Conservation (phyloP, 2,329 filamentous ascomycete genomes). For the Clarireedia hainanense region DNA sequence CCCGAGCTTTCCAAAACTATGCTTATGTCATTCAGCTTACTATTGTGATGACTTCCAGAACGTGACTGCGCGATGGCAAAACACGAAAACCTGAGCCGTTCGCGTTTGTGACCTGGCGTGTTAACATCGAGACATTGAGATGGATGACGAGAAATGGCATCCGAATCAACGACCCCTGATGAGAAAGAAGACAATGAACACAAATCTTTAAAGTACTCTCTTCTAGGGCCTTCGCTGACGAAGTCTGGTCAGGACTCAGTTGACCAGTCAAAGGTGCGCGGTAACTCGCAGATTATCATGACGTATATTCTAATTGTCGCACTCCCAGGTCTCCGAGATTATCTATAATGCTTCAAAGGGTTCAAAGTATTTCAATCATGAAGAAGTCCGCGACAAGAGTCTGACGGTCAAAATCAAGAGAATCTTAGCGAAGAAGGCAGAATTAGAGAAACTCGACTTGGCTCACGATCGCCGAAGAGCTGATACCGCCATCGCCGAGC, state of each 20-base stretch:
- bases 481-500: constrained; percentile 71
- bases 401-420: constrained; percentile 80
- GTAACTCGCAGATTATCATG: background rate
- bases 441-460: constrained; percentile 69
- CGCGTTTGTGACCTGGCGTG: background rate
- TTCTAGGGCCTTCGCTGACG: constrained; percentile 83
- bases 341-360: constrained; percentile 97
- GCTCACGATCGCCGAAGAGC: constrained; percentile 65
- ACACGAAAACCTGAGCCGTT: background rate
- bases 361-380: constrained; percentile 91
- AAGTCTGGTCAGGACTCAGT: constrained; percentile 91
- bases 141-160: constrained; percentile 5
- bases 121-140: background rate
- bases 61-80: constrained; percentile 4
- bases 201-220: constrained; percentile 75
- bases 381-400: constrained; percentile 72
- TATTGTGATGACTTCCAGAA: background rate
- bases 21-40: background rate
- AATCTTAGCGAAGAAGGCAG: constrained; percentile 66
- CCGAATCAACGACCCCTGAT: background rate
- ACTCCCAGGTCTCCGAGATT: constrained; percentile 71
- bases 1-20: background rate
- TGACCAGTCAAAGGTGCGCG: constrained; percentile 71
- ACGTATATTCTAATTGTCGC: constrained; percentile 2
- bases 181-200: constrained; percentile 29